Evolutionary conservation across 805 yeast genomes (phyloP), one percentile per base, ranked within the genome.

Genomic region (Ogataea haglerorum): DNA sequence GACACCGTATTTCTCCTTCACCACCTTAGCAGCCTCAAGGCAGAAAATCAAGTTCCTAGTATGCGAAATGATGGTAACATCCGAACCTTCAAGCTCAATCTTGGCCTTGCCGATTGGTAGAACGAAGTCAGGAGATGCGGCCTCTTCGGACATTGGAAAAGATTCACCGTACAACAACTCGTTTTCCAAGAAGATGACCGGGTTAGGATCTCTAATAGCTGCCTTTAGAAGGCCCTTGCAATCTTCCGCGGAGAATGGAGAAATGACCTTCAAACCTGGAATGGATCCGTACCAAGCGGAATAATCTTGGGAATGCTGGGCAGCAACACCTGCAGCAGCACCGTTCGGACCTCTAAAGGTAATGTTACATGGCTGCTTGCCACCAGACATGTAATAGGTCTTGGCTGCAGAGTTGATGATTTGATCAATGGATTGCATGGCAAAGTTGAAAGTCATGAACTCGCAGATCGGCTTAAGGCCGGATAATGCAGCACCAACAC

Each of bases 291-390:
- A 93, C 99, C 99, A 93, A 40, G 96, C 89, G 42, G 96, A 76
- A 68, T 80, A 93, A 72, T 89, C 95, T 73, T 93, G 99, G 19
- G 99, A 93, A 73, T 93, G 99, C 72, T 93, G 99, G 45, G 99
- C 99, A 57, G 80, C 99, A 56, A 93, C 99, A 79, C 98, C 98
- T 36, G 97, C 97, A 55, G 99, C 96, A 36, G 99, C 96, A 70
- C 99, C 99, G 69, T 93, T 93, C 48, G 99, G 98, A 60, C 99
- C 99, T 72, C 99, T 84, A 77, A 93, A 93, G 40, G 95, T 90
- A 62, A 91, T 87, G 70, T 87, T 90, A 76, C 97, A 90, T 49
- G 91, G 91, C 70, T 90, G 96, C 49, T 82, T 85, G 75, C 99
- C 99, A 67, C 99, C 99, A 50, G 96, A 87, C 99, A 93, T 93